phyloP scores from a whole-genome alignment of 2,329 filamentous ascomycete species.

The Neocucurbitaria cava region DNA sequence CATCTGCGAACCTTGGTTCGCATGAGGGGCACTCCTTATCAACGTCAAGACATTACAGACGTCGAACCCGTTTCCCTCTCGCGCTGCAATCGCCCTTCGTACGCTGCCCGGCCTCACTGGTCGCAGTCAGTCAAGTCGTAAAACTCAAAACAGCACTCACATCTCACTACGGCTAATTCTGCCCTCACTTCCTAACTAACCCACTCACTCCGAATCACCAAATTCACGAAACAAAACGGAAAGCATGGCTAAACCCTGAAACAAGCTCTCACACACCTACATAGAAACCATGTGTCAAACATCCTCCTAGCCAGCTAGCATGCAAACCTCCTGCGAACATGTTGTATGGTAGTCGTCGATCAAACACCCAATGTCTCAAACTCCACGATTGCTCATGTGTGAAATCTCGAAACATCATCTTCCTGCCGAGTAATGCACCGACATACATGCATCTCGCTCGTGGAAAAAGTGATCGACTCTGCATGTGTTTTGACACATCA shows the following conservation, averaged over 20 bases:
- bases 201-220: constrained; percentile 1
- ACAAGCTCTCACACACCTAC: neutral
- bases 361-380: constrained; percentile 5
- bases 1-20: neutral
- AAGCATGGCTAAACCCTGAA: neutral
- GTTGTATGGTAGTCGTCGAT: too few species aligned
- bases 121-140: neutral
- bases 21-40: neutral
- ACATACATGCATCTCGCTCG: constrained; percentile 10
- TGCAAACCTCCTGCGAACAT: constrained; percentile 2
- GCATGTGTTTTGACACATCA: neutral
- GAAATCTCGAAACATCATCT: neutral
- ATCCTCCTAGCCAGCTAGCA: too few species aligned
- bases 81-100: neutral
- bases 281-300: neutral
- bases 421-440: constrained; percentile 25
- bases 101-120: neutral
- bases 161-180: neutral
- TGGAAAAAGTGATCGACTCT: neutral
- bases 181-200: too few species aligned
- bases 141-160: neutral
- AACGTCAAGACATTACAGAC: neutral
- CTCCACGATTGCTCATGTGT: neutral
- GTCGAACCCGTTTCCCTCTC: neutral
- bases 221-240: neutral